Evolutionary conservation across 345 rosid species (phyloP).

Genomic region (Salix arbutifolia): DNA sequence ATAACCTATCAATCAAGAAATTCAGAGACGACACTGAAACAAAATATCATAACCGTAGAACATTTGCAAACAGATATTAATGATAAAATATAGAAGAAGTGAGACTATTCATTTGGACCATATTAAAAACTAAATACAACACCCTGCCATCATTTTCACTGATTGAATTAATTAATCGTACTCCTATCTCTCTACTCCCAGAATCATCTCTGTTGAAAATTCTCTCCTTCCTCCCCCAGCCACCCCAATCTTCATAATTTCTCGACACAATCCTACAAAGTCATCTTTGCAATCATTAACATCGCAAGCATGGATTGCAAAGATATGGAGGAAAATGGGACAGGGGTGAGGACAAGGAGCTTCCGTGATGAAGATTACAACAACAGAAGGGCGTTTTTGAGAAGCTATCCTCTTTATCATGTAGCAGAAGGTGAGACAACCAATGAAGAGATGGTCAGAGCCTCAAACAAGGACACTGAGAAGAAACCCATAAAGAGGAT

Average conservation of each 20-base stretch:
- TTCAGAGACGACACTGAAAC: not conserved
- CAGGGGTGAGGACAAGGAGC: conserved; percentile 25
- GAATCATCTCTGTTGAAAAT: not conserved
- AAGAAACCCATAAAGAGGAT: conserved; percentile 39
- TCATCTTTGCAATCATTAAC: not conserved
- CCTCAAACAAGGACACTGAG: conserved; percentile 2
- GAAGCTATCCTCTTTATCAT: conserved; percentile 57
- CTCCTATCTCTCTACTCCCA: not conserved
- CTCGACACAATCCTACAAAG: not conserved
- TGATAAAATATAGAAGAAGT: not conserved
- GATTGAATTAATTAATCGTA: not conserved
- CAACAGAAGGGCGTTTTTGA: conserved; percentile 42
- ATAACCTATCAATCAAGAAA: not conserved
- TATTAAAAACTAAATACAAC: not conserved
- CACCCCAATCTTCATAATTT: not conserved
- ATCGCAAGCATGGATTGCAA: conserved; percentile 15
- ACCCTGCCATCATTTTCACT: not conserved
- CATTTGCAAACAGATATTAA: not conserved
- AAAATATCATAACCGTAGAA: not conserved
- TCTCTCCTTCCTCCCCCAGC: not conserved
- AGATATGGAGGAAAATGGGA: conserved; percentile 21
- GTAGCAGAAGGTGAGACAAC: conserved; percentile 28
- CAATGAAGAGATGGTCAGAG: conserved; percentile 10
- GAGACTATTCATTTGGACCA: not conserved
- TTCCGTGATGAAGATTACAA: conserved; percentile 43